Evolutionary conservation across 352 stramenopile genomes (phyloP).

Genomic region (Phytophthora megakarya): DNA sequence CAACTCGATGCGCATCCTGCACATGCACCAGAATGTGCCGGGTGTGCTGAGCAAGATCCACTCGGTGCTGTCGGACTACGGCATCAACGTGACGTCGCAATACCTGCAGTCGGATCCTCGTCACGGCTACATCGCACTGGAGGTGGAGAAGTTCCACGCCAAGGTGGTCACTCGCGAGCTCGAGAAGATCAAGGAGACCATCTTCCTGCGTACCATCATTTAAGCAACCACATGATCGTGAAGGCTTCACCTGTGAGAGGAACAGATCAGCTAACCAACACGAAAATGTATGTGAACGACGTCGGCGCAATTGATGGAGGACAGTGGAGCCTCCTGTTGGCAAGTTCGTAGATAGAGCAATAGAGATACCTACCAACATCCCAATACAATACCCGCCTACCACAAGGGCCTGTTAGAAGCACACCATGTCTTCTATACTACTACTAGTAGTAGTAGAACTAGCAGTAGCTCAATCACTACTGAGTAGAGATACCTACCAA

Average conservation of each 20-base stretch:
- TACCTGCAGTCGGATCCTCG: slow-evolving; percentile 83
- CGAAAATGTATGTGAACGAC: slow-evolving; percentile 35
- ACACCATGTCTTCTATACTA: too few relatives aligned
- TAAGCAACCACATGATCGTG: slow-evolving; percentile 44
- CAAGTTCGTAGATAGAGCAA: slow-evolving; percentile 34
- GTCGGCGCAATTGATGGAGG: slow-evolving; percentile 32
- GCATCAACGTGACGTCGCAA: slow-evolving; percentile 87
- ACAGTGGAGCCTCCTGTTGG: slow-evolving; percentile 21
- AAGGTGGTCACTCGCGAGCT: slow-evolving; percentile 83
- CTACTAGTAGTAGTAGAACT: too few relatives aligned
- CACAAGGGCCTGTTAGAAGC: too few relatives aligned
- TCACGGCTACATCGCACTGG: slow-evolving; percentile 83
- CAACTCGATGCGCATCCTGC: slow-evolving; percentile 85
- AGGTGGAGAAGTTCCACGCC: slow-evolving; percentile 83
- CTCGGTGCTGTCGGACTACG: slow-evolving; percentile 80
- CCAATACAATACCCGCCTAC: slow-evolving; percentile 36
- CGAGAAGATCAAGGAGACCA: slow-evolving; percentile 87
- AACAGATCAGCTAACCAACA: slow-evolving; percentile 34
- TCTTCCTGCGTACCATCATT: slow-evolving; percentile 79
- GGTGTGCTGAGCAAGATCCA: slow-evolving; percentile 89
- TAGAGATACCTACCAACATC: slow-evolving; percentile 23
- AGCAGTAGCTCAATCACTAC: too few relatives aligned
- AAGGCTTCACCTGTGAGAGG: slow-evolving; percentile 10
- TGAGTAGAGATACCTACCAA: too few relatives aligned
- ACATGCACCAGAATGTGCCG: slow-evolving; percentile 88